A percentile compares a stretch with the other conserved stretches of the same genome.
Conservation (phyloP, 1,284 basidiomycete genomes). For the Papiliotrema terrestris region DNA sequence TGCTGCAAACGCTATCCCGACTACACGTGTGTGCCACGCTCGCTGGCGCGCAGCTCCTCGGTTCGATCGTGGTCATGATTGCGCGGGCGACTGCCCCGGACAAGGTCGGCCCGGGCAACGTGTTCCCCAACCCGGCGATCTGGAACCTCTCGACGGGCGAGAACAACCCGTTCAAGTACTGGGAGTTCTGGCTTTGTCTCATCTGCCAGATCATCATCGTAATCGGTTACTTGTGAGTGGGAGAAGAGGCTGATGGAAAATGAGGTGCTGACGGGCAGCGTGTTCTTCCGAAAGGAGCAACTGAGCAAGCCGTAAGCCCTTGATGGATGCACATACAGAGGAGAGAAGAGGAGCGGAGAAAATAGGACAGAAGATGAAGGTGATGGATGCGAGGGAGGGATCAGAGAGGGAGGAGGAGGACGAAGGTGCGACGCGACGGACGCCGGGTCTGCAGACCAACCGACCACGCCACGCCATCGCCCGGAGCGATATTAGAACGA, state of each 20-base stretch:
- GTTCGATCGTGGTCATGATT: conserved; percentile 49
- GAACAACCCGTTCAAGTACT: conserved; percentile 46
- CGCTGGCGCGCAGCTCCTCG: conserved; percentile 67
- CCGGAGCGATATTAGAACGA: no score
- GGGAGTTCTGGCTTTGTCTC: conserved; percentile 81
- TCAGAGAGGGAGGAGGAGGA: neutral
- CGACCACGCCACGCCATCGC: neutral
- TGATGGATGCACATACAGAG: neutral
- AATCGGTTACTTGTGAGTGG: conserved; percentile 66
- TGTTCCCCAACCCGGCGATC: conserved; percentile 85
- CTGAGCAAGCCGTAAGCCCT: conserved; percentile 41
- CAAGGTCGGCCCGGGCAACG: conserved; percentile 70
- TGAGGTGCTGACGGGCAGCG: conserved; percentile 37
- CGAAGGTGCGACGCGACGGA: neutral
- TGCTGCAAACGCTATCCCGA: conserved; percentile 85
- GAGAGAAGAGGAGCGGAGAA: neutral
- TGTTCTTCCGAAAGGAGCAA: conserved; percentile 64
- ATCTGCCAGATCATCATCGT: conserved; percentile 66
- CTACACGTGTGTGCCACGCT: conserved; percentile 88
- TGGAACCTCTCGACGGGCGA: conserved; percentile 67
- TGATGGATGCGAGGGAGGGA: neutral
- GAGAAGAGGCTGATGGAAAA: neutral
- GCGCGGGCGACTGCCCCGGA: conserved; percentile 48
- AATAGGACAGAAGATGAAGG: neutral
- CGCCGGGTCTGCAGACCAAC: neutral